A percentile compares a stretch with the other conserved stretches of the same genome.
These are phyloP conservation scores for Mallotus japonicus DNA, from an alignment of 441 rosid species.

Conservation along the genomic window DNA sequence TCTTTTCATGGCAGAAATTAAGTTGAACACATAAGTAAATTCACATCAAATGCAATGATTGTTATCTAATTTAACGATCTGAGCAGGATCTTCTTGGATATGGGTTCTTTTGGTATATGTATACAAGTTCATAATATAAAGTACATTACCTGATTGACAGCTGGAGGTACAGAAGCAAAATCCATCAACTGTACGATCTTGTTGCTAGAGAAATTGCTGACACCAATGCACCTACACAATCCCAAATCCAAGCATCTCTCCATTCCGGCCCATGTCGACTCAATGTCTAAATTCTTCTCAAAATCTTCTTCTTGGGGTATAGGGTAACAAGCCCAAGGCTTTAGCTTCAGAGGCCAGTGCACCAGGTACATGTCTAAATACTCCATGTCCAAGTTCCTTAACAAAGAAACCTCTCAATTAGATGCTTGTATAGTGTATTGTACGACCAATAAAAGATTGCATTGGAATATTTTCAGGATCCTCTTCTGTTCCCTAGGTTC, in stretches of 20 bases:
- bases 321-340: slow-evolving; percentile 53
- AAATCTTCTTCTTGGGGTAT: slow-evolving; percentile 75
- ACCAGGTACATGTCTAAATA: slow-evolving; percentile 77
- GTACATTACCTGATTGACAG: slow-evolving; percentile 59
- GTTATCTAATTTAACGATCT: too few relatives aligned
- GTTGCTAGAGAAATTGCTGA: slow-evolving; percentile 79
- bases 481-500: not conserved
- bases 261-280: slow-evolving; percentile 77
- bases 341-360: slow-evolving; percentile 90
- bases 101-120: too few relatives aligned
- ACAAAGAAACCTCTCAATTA: not conserved
- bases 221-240: slow-evolving; percentile 71
- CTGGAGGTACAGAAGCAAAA: slow-evolving; percentile 63
- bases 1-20: too few relatives aligned
- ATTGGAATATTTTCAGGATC: slow-evolving; percentile 6
- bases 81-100: not conserved
- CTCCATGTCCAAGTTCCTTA: slow-evolving; percentile 70
- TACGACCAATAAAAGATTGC: not conserved
- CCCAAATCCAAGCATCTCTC: slow-evolving; percentile 76
- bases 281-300: slow-evolving; percentile 49
- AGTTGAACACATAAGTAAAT: too few relatives aligned
- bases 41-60: too few relatives aligned
- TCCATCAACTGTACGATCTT: slow-evolving; percentile 49
- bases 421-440: not conserved
- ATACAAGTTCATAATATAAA: too few relatives aligned